Conservation (phyloP, 73 alveolate genomes). For the Effrenium voratum region DNA sequence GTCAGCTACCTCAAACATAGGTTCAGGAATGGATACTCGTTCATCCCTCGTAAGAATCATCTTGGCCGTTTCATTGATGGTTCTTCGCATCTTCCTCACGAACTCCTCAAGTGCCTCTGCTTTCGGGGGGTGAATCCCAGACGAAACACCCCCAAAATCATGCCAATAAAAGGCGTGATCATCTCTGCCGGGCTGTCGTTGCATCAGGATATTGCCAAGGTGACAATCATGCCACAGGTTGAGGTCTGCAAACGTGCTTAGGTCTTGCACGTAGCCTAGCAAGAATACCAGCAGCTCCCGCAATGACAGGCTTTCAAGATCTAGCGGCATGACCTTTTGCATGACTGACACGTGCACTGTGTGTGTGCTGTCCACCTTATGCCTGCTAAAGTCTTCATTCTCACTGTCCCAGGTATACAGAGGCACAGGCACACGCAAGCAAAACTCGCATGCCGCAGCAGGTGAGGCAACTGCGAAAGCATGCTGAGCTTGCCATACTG, state of each 20-base stretch:
- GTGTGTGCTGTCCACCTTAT: not conserved
- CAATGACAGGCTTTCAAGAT: not conserved
- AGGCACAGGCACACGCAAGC: not conserved
- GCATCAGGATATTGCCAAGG: not conserved
- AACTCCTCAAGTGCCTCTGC: not conserved
- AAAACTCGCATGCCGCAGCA: not conserved
- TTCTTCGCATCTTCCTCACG: not conserved
- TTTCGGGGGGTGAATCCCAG: not conserved
- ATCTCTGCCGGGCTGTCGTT: not conserved
- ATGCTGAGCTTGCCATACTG: not conserved
- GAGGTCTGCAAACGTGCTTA: not conserved
- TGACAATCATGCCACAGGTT: slow-evolving; percentile 16
- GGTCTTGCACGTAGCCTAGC: not conserved
- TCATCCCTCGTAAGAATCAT: not conserved
- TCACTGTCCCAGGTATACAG: not conserved
- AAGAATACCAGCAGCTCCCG: not conserved
- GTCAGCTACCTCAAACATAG: not conserved
- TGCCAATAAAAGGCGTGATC: not conserved
- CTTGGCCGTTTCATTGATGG: not conserved
- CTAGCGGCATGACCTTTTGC: not conserved
- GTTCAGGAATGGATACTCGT: not conserved
- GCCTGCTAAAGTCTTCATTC: not conserved
- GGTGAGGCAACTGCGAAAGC: not conserved
- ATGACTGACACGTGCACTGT: not conserved
- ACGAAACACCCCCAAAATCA: not conserved